Evolutionary conservation across 1,284 basidiomycete genomes (phyloP).

Genomic region (Austroboletus olivaceoglutinosus): DNA sequence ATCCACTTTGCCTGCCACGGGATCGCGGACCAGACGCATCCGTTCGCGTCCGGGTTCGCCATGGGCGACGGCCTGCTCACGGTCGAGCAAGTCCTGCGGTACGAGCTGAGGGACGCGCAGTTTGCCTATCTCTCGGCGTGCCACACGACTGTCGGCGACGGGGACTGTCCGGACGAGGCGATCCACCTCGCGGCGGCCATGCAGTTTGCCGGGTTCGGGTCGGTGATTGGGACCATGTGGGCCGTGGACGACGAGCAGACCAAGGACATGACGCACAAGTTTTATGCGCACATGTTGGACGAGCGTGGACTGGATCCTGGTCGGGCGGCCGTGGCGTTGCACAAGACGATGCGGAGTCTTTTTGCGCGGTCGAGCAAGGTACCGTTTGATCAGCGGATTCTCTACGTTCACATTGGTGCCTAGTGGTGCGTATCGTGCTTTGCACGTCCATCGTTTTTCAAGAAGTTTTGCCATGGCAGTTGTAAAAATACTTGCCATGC

Average conservation of each 20-base stretch:
- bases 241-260: not conserved
- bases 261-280: not conserved
- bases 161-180: too few relatives aligned
- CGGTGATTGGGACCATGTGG: not conserved
- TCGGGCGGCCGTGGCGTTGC: not conserved
- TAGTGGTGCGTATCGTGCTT: too few relatives aligned
- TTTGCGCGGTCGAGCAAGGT: too few relatives aligned
- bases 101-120: not conserved
- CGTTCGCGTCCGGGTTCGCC: not conserved
- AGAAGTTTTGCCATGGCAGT: too few relatives aligned
- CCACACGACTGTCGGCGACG: not conserved
- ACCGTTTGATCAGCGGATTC: too few relatives aligned
- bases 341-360: not conserved
- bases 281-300: not conserved
- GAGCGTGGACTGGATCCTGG: not conserved
- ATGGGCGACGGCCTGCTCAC: not conserved
- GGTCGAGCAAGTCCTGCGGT: not conserved
- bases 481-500: too few relatives aligned
- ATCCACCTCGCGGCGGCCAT: not conserved
- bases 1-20: not conserved
- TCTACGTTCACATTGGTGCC: too few relatives aligned
- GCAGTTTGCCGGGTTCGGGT: not conserved
- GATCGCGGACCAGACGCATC: not conserved
- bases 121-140: not conserved
- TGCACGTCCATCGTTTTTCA: too few relatives aligned